phyloP scores from a whole-genome alignment of 176 grass and related monocot species.

The Oryza longistaminata region DNA sequence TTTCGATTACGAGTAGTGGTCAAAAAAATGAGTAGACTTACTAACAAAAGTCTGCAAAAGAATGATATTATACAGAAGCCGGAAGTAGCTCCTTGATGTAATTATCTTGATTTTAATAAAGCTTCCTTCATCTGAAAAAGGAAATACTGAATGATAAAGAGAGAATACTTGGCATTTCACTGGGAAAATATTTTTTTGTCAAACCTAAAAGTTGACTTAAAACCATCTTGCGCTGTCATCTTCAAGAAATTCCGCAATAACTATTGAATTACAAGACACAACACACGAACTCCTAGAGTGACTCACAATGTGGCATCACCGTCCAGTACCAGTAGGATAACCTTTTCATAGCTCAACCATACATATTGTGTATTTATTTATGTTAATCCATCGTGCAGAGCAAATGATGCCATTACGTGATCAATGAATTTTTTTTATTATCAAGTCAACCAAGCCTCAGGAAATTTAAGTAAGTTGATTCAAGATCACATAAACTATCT shows the following conservation, averaged over 20 bases:
- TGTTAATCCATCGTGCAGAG: conserved; percentile 8
- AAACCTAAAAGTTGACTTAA: not conserved
- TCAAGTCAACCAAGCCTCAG: conserved; percentile 23
- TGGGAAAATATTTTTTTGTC: not conserved
- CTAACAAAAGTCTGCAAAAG: too few relatives aligned
- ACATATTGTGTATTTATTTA: not conserved
- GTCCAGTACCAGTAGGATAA: not conserved
- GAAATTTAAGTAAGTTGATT: conserved; percentile 9
- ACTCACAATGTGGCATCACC: not conserved
- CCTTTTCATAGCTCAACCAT: not conserved
- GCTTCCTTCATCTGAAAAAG: too few relatives aligned
- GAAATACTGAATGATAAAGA: not conserved
- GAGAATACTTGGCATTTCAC: not conserved
- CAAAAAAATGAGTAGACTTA: not conserved
- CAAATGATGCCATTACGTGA: not conserved
- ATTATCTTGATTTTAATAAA: too few relatives aligned
- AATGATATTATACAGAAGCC: too few relatives aligned
- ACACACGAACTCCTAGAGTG: not conserved
- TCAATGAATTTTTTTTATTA: not conserved
- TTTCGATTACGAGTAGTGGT: not conserved
- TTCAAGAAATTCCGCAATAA: not conserved
- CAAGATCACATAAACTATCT: conserved; percentile 26
- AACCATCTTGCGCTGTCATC: not conserved
- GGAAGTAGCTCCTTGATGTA: too few relatives aligned
- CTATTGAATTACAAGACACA: not conserved